Evolutionary conservation across 306 rosid species (phyloP).

Genomic region (Rosa multiflora): DNA sequence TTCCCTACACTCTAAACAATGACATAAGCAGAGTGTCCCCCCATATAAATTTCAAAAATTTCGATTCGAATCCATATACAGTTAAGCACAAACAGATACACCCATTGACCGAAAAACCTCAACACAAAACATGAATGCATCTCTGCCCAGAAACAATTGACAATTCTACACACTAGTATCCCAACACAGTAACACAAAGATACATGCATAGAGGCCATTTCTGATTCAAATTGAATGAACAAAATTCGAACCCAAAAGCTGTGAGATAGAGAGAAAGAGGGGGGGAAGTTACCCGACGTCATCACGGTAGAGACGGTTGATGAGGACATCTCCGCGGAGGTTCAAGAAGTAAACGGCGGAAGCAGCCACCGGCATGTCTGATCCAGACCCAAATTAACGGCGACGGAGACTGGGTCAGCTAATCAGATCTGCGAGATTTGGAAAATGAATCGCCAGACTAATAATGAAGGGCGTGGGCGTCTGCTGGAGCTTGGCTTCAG

Average conservation of each 20-base stretch:
- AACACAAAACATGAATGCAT: background rate
- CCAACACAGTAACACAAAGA: too few species aligned
- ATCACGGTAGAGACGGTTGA: constrained; percentile 94
- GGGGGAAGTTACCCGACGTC: constrained; percentile 70
- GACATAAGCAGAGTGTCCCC: background rate
- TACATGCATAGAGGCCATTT: background rate
- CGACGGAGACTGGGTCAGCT: constrained; percentile 7
- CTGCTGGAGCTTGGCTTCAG: background rate
- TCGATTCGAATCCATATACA: background rate
- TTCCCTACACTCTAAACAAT: background rate
- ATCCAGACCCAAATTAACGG: constrained; percentile 39
- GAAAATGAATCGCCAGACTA: background rate
- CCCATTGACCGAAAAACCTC: background rate
- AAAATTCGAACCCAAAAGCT: background rate
- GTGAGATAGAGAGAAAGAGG: background rate
- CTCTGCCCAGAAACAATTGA: too few species aligned
- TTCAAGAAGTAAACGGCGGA: constrained; percentile 85
- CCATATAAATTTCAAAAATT: background rate
- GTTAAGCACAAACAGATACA: constrained; percentile 2
- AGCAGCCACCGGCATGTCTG: constrained; percentile 94
- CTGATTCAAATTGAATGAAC: background rate
- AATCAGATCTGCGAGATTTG: constrained; percentile 32
- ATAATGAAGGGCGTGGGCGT: too few species aligned
- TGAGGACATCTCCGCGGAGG: constrained; percentile 96
- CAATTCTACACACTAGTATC: too few species aligned